phyloP scores from a whole-genome alignment of 2,329 filamentous ascomycete species.

The Aulographum hederae region DNA sequence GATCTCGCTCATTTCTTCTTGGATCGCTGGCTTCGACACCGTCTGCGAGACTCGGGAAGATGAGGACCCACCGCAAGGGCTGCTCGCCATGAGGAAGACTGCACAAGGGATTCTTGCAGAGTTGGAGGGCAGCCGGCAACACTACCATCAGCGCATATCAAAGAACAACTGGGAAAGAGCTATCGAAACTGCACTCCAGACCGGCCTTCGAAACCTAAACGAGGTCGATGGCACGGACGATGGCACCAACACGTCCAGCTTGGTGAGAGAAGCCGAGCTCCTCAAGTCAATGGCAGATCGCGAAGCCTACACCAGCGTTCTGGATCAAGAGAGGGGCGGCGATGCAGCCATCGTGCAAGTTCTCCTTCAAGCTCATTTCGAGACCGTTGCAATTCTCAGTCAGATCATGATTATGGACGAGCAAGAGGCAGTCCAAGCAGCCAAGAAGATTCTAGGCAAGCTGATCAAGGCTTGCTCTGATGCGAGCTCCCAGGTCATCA shows the following conservation, averaged over 20 bases:
- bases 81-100: constrained; percentile 66
- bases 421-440: constrained; percentile 63
- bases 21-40: constrained; percentile 81
- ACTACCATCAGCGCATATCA: constrained; percentile 69
- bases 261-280: constrained; percentile 70
- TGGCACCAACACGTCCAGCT: constrained; percentile 47
- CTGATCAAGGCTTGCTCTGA: constrained; percentile 61
- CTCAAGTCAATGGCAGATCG: constrained; percentile 68
- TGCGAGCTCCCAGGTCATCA: constrained; percentile 68
- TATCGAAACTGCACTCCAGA: constrained; percentile 73
- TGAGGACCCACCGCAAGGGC: constrained; percentile 45
- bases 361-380: constrained; percentile 77
- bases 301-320: constrained; percentile 57
- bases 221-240: constrained; percentile 48
- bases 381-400: constrained; percentile 67
- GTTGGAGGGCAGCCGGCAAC: constrained; percentile 74
- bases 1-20: constrained; percentile 71
- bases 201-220: constrained; percentile 62
- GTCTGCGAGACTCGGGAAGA: constrained; percentile 56
- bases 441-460: constrained; percentile 57
- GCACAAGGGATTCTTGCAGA: constrained; percentile 79
- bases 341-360: constrained; percentile 66
- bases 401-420: constrained; percentile 71
- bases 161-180: constrained; percentile 74
- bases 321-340: constrained; percentile 68